Percentiles rank a stretch among this genome's conserved stretches.
Conservation (phyloP, 164 flowering plant genomes). For the Magnolia changhungtana region DNA sequence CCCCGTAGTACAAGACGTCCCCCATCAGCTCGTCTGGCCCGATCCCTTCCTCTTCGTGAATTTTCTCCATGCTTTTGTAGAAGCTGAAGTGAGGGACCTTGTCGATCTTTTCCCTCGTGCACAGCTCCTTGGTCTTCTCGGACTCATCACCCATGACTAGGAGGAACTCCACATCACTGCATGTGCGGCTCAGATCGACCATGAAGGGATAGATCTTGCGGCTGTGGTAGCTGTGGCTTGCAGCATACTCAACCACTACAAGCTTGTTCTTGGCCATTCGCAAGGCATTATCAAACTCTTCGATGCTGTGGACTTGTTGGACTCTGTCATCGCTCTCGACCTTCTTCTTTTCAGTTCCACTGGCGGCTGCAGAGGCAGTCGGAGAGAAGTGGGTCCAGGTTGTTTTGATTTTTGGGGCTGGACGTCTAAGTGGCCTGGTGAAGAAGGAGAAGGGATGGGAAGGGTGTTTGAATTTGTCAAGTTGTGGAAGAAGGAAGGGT, state of each 20-base stretch:
- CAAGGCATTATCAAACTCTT: slow-evolving; percentile 76
- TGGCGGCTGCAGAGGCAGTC: slow-evolving; percentile 29
- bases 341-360: slow-evolving; percentile 22
- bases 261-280: slow-evolving; percentile 56
- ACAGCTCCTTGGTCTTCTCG: slow-evolving; percentile 53
- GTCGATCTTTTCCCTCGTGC: slow-evolving; percentile 64
- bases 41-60: slow-evolving; percentile 87
- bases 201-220: slow-evolving; percentile 79
- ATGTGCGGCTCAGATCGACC: slow-evolving; percentile 76
- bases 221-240: slow-evolving; percentile 53
- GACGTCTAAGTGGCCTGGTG: slow-evolving; percentile 11
- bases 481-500: slow-evolving; percentile 18
- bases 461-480: slow-evolving; percentile 12
- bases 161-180: slow-evolving; percentile 81
- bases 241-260: slow-evolving; percentile 83
- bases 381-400: slow-evolving; percentile 6
- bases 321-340: slow-evolving; percentile 47
- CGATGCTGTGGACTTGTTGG: slow-evolving; percentile 49
- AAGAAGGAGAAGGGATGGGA: slow-evolving; percentile 13
- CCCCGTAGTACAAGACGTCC: slow-evolving; percentile 90
- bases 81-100: slow-evolving; percentile 87
- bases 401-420: slow-evolving; percentile 6
- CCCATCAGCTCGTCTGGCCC: slow-evolving; percentile 77
- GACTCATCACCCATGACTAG: slow-evolving; percentile 90
- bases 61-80: slow-evolving; percentile 77